Evolutionary conservation across 768 basidiomycete genomes (phyloP).

Genomic region (Podaxis sp.): DNA sequence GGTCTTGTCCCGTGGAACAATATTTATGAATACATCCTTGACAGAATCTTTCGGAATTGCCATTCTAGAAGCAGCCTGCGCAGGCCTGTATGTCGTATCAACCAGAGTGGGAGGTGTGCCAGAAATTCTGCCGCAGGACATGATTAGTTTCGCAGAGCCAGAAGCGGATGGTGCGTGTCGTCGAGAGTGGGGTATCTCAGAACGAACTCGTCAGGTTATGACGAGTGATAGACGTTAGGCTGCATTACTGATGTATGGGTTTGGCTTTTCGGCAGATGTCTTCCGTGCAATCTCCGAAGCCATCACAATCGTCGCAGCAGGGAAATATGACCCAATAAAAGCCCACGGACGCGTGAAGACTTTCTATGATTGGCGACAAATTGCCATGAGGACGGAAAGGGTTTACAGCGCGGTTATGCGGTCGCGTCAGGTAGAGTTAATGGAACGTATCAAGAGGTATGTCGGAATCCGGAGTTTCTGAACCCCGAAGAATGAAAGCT

Average conservation of each 20-base stretch:
- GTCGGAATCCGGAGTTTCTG: not conserved
- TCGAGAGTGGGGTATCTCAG: not conserved
- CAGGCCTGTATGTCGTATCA: slow-evolving; percentile 90
- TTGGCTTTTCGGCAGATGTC: slow-evolving; percentile 52
- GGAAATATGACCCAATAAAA: slow-evolving; percentile 65
- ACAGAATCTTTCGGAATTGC: slow-evolving; percentile 97
- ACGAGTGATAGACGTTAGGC: not conserved
- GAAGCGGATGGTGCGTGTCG: slow-evolving; percentile 79
- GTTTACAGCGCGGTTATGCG: slow-evolving; percentile 74
- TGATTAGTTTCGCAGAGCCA: slow-evolving; percentile 93
- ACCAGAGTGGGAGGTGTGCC: slow-evolving; percentile 95
- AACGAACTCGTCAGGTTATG: not conserved
- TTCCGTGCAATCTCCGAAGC: slow-evolving; percentile 80
- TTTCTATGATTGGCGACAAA: slow-evolving; percentile 86
- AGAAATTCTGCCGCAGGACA: slow-evolving; percentile 88
- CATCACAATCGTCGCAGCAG: slow-evolving; percentile 60
- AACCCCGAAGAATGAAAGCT: not conserved
- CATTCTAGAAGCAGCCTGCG: slow-evolving; percentile 95
- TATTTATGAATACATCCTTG: slow-evolving; percentile 93
- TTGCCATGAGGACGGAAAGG: slow-evolving; percentile 74
- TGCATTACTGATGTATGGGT: not conserved
- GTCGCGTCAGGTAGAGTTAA: slow-evolving; percentile 62
- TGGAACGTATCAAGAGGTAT: slow-evolving; percentile 74
- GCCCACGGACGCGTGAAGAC: slow-evolving; percentile 75
- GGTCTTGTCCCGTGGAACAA: slow-evolving; percentile 84